phyloP scores from a whole-genome alignment of 495 filamentous ascomycete genomes.

The Amorphotheca resinae region DNA sequence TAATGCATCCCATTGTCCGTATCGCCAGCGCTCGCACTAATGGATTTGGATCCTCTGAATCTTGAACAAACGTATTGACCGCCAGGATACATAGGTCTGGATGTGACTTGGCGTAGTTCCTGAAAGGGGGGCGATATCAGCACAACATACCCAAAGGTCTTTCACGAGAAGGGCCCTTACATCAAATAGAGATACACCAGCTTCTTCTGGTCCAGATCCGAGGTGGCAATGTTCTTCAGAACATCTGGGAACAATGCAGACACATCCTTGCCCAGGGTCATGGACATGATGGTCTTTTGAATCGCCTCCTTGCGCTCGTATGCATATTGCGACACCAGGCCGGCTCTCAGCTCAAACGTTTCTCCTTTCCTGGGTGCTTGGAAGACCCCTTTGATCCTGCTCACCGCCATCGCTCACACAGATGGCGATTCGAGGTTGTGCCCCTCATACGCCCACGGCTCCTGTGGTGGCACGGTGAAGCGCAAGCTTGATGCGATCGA shows the following conservation, averaged over 20 bases:
- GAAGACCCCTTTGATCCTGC: constrained; percentile 90
- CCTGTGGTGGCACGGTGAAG: constrained; percentile 8
- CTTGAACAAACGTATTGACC: constrained; percentile 98
- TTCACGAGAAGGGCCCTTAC: constrained; percentile 34
- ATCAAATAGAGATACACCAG: constrained; percentile 98
- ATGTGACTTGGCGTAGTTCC: constrained; percentile 99
- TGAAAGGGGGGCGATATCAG: constrained; percentile 23
- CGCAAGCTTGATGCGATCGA: constrained; percentile 4
- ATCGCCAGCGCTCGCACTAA: constrained; percentile 90
- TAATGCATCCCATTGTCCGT: constrained; percentile 97
- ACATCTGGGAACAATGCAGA: constrained; percentile 96
- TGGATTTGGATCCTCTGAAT: constrained; percentile 97
- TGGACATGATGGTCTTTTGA: constrained; percentile 98
- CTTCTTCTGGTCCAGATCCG: constrained; percentile 97
- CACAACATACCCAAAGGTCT: neutral
- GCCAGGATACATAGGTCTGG: constrained; percentile 98
- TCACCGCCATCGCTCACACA: constrained; percentile 66
- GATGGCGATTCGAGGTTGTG: constrained; percentile 19
- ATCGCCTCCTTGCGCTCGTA: constrained; percentile 98
- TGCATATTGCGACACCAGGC: constrained; percentile 97
- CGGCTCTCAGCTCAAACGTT: constrained; percentile 94
- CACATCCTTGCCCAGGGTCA: constrained; percentile 98
- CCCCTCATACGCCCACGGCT: constrained; percentile 21
- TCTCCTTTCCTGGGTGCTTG: constrained; percentile 87
- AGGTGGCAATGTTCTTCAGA: constrained; percentile 95